Percentiles rank a stretch among this genome's conserved stretches.
phyloP scores from a whole-genome alignment of 2,329 filamentous ascomycete genomes.

The Neofusicoccum kwambonambiense region DNA sequence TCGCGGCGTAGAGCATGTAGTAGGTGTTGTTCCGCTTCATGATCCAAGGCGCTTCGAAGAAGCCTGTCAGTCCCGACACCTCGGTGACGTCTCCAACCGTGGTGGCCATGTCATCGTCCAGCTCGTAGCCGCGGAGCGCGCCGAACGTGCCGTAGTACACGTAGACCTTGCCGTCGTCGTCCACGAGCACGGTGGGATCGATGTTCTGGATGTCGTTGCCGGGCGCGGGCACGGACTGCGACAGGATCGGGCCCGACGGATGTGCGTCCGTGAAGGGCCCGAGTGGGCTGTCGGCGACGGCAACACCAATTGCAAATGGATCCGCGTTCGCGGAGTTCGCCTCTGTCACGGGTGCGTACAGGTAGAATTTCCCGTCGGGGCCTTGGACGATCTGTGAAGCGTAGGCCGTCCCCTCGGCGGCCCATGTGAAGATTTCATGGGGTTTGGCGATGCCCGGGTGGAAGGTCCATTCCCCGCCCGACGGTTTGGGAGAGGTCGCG shows the following conservation, averaged over 20 bases:
- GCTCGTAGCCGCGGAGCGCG: constrained; percentile 35
- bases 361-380: constrained; percentile 36
- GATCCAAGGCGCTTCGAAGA: constrained; percentile 43
- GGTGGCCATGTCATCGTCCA: constrained; percentile 40
- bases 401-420: constrained; percentile 34
- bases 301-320: constrained; percentile 41
- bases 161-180: constrained; percentile 35
- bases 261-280: constrained; percentile 40
- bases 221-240: constrained; percentile 32
- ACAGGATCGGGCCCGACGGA: constrained; percentile 37
- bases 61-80: constrained; percentile 32
- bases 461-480: constrained; percentile 35
- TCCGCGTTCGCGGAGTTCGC: constrained; percentile 28
- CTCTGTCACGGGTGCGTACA: constrained; percentile 38
- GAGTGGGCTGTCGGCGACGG: constrained; percentile 33
- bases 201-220: constrained; percentile 42
- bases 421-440: constrained; percentile 37
- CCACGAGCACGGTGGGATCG: constrained; percentile 41
- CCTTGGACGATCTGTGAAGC: constrained; percentile 39
- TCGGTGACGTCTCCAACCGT: constrained; percentile 25
- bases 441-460: constrained; percentile 33
- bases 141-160: constrained; percentile 43
- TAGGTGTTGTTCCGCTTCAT: constrained; percentile 38
- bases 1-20: constrained; percentile 43
- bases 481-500: constrained; percentile 26